Evolutionary conservation across 169 alveolate genomes (phyloP), one percentile per base, ranked within the genome.

Genomic region (Plasmodium falciparum): DNA sequence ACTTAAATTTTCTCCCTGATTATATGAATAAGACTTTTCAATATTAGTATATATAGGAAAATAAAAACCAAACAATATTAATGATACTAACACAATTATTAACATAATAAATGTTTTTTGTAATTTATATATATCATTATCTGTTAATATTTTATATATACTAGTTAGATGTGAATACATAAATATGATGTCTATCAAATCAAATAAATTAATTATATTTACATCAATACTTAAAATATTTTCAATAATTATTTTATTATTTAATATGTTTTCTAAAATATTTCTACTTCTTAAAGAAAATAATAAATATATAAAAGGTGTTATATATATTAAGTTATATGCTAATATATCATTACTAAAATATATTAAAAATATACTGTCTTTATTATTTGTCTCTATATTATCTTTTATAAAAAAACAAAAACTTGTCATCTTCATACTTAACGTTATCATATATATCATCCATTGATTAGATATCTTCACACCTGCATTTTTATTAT

Each of bases 231-330:
- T 67, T 56, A 80, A 61, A 8, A 80, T 80, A 24, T 80, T 67
- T 8, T 80, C 90, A 54, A 67, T 71, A 2, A 67, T 72, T 33
- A 80, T 80, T 67, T 80, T 67, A 26, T 80, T 80, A 29, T 69
- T 67, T 15, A 80, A 47, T 54, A 80, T 80, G n/a, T 80, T 29
- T 59, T 80, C 90, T 26, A 80, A 67, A 2, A 80, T 67, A 52
- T 80, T 80, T 80, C 83, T 66, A 67, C 90, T 80, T 67, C 90
- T 80, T 24, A 80, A 62, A 6, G 83, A 80, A 45, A 80, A 80
- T 12, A 80, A n/a, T 26, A 80, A 59, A 20, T 80, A 80, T 2
- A 80, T 80, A 62, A 80, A 80, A 29, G 90, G 90, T 2, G 90
- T 80, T 43, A 80, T 20, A 43, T 80, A 80, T 20, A 80, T 33